Percentiles rank a stretch among this genome's conserved stretches.
Evolutionary conservation across 352 stramenopile species (phyloP).

Genomic region (Poterioochromonas sp.): DNA sequence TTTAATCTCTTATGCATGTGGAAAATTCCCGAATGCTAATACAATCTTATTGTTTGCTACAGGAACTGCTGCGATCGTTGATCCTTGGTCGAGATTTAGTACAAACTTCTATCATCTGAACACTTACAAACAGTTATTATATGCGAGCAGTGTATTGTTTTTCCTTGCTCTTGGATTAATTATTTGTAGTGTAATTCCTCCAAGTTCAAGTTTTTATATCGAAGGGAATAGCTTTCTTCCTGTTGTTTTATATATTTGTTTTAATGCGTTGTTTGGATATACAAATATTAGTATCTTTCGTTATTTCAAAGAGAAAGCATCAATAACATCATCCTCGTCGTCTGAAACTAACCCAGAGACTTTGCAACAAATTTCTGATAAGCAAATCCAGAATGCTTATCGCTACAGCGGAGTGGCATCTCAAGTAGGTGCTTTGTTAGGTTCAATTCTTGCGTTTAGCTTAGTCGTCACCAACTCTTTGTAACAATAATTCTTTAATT

Average conservation of each 20-base stretch:
- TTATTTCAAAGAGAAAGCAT: background rate
- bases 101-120: background rate
- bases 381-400: conserved; percentile 1
- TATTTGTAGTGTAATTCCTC: background rate
- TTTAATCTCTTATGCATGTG: background rate
- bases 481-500: too few relatives aligned
- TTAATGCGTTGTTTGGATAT: background rate
- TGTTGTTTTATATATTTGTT: background rate
- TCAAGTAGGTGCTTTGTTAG: background rate
- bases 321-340: too few relatives aligned
- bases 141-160: background rate
- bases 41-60: background rate
- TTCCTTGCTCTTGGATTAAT: background rate
- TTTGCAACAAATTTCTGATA: too few relatives aligned
- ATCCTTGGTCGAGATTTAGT: background rate
- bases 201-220: background rate
- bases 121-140: background rate
- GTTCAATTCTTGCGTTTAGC: background rate
- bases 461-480: background rate
- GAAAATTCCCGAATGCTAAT: background rate
- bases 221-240: background rate
- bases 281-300: conserved; percentile 16
- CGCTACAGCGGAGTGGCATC: background rate
- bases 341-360: too few relatives aligned
- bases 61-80: background rate